Base-by-base conservation (phyloP, 2,329 filamentous ascomycete genomes). In the Tolypocladium tropicale region DNA sequence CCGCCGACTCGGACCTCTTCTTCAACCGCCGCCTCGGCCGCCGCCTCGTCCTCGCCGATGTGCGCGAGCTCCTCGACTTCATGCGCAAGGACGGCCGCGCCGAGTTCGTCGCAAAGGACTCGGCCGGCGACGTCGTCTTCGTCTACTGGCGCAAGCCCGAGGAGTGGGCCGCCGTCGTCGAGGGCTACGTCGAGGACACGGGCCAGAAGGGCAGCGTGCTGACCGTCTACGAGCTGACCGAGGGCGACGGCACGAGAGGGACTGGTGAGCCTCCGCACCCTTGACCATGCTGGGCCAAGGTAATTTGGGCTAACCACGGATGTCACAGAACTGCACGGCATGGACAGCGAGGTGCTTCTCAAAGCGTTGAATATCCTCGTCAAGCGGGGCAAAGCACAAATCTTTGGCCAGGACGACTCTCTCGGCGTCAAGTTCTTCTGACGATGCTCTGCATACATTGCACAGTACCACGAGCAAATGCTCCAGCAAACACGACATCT, bases 391-490 rank as follows among this genome's bases (percentile, higher is more conserved):
- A 95, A 89, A 74, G 93, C 92, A 16, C 93, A 97, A 72, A 84
- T 97, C 30, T 97, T 99, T 74, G 93, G 93, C 36, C 82, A 84
- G 55, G 91, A 93, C 65, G 90, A 93, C 68, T 88, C 89, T 58
- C 84, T 89, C 66, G 94, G 94, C 65, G 90, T 97, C 61, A 99
- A 99, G 76, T 97, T 99, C 76, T 97, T 97, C 69, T 96, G 76
- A 85, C 25, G 33, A 33, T 30, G 51, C 12, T 18, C 51, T 25
- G 7, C 46, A 37, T 28, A 28, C 49, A n/a, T 2, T 52, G n/a
- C 33, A 23, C n/a, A 18, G 32, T 21, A 36, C 49, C 18, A 25
- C 21, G 16, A 32, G 28, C 28, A n/a, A 50, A n/a, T 21, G 14
- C 28, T 6, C 18, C 46, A 11, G 6, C 46, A 21, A n/a, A 10